Evolutionary conservation across 371 early-diverging fungal species (phyloP).

Genomic region (Apophysomyces variabilis): DNA sequence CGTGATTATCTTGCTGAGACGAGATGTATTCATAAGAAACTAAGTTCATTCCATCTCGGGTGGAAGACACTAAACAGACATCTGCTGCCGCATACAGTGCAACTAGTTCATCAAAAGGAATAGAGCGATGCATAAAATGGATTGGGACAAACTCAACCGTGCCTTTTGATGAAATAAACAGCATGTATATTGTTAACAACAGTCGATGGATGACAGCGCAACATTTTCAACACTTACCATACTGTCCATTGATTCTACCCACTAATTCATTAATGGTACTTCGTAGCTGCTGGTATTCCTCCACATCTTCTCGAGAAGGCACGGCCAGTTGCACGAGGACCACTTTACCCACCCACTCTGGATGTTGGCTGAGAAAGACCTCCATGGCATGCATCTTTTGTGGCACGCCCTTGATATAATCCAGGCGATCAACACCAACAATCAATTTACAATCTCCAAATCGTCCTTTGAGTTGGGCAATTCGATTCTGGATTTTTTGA

Average conservation of each 20-base stretch:
- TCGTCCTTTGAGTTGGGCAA: conserved; percentile 78
- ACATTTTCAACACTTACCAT: conserved; percentile 42
- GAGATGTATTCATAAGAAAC: conserved; percentile 98
- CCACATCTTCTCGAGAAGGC: conserved; percentile 96
- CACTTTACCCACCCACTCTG: conserved; percentile 93
- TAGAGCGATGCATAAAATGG: conserved; percentile 97
- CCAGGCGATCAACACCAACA: conserved; percentile 99
- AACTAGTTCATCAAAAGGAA: conserved; percentile 94
- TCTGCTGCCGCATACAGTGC: conserved; percentile 97
- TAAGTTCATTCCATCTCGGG: conserved; percentile 99
- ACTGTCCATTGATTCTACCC: conserved; percentile 95
- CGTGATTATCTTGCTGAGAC: conserved; percentile 92
- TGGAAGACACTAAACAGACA: conserved; percentile 96
- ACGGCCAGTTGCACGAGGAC: conserved; percentile 98
- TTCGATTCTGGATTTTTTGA: conserved; percentile 70
- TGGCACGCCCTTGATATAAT: conserved; percentile 99
- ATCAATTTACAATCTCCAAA: conserved; percentile 91
- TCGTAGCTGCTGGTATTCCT: conserved; percentile 95
- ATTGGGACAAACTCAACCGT: conserved; percentile 97
- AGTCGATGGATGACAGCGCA: not conserved
- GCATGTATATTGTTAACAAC: not conserved
- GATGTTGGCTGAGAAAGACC: conserved; percentile 87
- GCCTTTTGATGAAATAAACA: conserved; percentile 17
- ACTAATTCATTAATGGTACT: conserved; percentile 94
- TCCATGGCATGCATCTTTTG: conserved; percentile 97